Evolutionary conservation across 192 early-diverging fungal genomes (phyloP), one percentile per base, ranked within the genome.

Genomic region (Oehlia diaphana): DNA sequence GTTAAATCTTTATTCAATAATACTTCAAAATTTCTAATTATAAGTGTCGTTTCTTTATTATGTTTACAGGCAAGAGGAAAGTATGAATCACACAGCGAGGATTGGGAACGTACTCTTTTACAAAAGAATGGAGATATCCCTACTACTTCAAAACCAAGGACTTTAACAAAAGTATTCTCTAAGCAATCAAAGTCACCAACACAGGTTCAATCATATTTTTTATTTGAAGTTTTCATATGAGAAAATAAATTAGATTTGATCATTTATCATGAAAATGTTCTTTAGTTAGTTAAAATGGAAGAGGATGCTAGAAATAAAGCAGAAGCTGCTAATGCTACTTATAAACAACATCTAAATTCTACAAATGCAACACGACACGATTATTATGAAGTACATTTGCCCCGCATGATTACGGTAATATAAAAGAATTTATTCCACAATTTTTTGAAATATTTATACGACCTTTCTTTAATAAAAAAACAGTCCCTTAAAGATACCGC

Each of bases 291-390:
- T 58, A 91, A 90, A 65, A 82, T 89, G 63, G 96, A 97, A 81
- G 94, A 98, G 77, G 98, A 97, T 62, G 95, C 98, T 2, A 88
- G 92, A 39, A 83, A 88, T 44, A 96, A 96, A 77, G 96, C 94
- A 3, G 90, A 93, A 33, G 73, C 88, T 31, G 91, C 95, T 28
- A 94, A 98, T 79, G 91, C 95, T 23, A 87, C 83, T 61, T 99
- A 99, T 83, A 94, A 94, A 81, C 79, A 86, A 33, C 93, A 97
- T 71, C 86, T 99, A 69, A 83, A 86, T 9, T 80, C 85, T 74
- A 94, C 95, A 13, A 97, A 97, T 80, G 79, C 88, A 12, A 86
- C 91, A 31, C 90, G 96, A 2, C 83, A 90, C 64, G 91, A 91
- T 63, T 99, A 94, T 83, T 95, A 89, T 81, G 83, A 93, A 19